These are phyloP conservation scores for Dryas drummondii DNA, from an alignment of 306 rosid genomes.

Conservation along the genomic window DNA sequence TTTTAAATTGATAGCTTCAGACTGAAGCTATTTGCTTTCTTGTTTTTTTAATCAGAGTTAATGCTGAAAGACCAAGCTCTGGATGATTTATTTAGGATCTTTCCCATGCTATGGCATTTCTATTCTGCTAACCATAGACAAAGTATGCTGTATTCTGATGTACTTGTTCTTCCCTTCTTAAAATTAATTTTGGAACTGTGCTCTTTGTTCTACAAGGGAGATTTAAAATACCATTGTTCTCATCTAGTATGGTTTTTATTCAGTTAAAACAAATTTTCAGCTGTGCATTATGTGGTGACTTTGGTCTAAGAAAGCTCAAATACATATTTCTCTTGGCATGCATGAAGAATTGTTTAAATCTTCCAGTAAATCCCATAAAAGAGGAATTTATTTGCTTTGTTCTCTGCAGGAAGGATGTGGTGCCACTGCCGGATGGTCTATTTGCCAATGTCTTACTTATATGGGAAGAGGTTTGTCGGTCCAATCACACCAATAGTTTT, in stretches of 20 bases:
- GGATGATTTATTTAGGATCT: background rate
- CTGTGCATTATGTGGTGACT: background rate
- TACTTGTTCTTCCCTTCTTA: background rate
- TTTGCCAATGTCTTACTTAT: constrained; percentile 89
- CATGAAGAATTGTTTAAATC: background rate
- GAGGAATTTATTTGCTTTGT: constrained; percentile 13
- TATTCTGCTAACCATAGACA: background rate
- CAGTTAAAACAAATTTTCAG: background rate
- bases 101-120: background rate
- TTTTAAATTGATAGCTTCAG: background rate
- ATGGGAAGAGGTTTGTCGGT: constrained; percentile 91
- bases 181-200: background rate
- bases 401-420: constrained; percentile 90
- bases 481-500: constrained; percentile 71
- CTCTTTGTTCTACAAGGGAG: background rate
- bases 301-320: background rate
- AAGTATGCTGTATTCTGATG: constrained; percentile 5
- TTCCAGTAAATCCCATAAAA: background rate
- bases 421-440: constrained; percentile 96
- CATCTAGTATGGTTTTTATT: background rate
- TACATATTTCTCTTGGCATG: background rate
- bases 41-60: background rate
- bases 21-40: too few species aligned
- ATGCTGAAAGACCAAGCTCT: background rate
- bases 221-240: background rate